Evolutionary conservation across 495 filamentous ascomycete genomes (phyloP).

Genomic region (Penicilliopsis zonata): DNA sequence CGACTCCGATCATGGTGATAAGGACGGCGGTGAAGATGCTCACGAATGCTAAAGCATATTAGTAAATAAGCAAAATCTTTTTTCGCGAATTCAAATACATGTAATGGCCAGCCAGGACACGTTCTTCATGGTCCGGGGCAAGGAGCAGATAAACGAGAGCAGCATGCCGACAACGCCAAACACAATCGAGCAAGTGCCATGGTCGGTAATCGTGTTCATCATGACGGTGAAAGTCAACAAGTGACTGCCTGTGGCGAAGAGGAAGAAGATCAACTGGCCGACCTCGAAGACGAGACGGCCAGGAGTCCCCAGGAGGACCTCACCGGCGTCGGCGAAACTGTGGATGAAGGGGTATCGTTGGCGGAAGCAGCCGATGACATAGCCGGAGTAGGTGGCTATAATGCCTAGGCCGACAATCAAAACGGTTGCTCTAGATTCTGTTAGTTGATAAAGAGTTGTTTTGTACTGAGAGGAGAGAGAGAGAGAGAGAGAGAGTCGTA

Average conservation of each 20-base stretch:
- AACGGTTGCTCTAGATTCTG: conserved; percentile 38
- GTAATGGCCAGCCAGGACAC: conserved; percentile 41
- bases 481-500: conserved; percentile 23
- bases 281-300: conserved; percentile 46
- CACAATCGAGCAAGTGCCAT: conserved; percentile 49
- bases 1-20: conserved; percentile 51
- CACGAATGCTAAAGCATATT: conserved; percentile 31
- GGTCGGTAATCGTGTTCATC: conserved; percentile 46
- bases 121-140: conserved; percentile 46
- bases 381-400: conserved; percentile 57
- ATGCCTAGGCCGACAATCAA: conserved; percentile 50
- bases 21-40: conserved; percentile 51
- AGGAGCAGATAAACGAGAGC: conserved; percentile 42
- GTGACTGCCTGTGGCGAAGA: conserved; percentile 63
- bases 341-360: conserved; percentile 46
- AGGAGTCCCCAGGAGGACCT: conserved; percentile 42
- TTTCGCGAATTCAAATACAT: conserved; percentile 17
- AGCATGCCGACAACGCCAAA: conserved; percentile 49
- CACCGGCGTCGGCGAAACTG: conserved; percentile 52
- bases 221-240: conserved; percentile 56
- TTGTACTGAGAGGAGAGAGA: conserved; percentile 51
- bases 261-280: conserved; percentile 47
- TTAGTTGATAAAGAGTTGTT: conserved; percentile 37
- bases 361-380: conserved; percentile 59
- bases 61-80: not conserved